A percentile compares a stretch with the other conserved stretches of the same genome.
These are phyloP conservation scores for Stellera chamaejasme DNA, from an alignment of 345 rosid species.

Conservation along the genomic window DNA sequence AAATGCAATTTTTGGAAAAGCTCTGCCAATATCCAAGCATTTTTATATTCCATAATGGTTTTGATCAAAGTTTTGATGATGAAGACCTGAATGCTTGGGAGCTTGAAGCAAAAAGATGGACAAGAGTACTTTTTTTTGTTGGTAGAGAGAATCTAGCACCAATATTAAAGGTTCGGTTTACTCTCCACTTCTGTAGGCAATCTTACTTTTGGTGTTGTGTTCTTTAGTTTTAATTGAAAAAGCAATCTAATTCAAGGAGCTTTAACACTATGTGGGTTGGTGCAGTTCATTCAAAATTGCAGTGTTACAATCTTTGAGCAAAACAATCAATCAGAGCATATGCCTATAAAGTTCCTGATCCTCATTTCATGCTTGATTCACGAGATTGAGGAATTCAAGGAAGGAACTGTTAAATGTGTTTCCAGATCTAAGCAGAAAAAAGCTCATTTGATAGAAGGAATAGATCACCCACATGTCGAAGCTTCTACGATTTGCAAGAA, in stretches of 20 bases:
- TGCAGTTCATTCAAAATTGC: constrained; percentile 56
- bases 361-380: constrained; percentile 45
- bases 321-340: constrained; percentile 29
- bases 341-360: constrained; percentile 55
- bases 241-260: constrained; percentile 5
- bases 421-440: constrained; percentile 18
- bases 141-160: constrained; percentile 37
- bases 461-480: constrained; percentile 21
- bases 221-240: not conserved
- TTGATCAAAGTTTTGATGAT: constrained; percentile 52
- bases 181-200: constrained; percentile 4
- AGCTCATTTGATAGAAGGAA: constrained; percentile 21
- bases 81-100: constrained; percentile 92
- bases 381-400: constrained; percentile 58
- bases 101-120: constrained; percentile 75
- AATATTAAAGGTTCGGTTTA: constrained; percentile 45
- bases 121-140: constrained; percentile 55
- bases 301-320: constrained; percentile 38
- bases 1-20: constrained; percentile 34
- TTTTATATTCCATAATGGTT: constrained; percentile 27
- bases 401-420: constrained; percentile 28
- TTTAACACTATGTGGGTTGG: constrained; percentile 15
- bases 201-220: constrained; percentile 1
- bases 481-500: constrained; percentile 31
- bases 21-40: constrained; percentile 49